phyloP scores from a whole-genome alignment of 176 grass and related monocot species.

The Secale cereale region DNA sequence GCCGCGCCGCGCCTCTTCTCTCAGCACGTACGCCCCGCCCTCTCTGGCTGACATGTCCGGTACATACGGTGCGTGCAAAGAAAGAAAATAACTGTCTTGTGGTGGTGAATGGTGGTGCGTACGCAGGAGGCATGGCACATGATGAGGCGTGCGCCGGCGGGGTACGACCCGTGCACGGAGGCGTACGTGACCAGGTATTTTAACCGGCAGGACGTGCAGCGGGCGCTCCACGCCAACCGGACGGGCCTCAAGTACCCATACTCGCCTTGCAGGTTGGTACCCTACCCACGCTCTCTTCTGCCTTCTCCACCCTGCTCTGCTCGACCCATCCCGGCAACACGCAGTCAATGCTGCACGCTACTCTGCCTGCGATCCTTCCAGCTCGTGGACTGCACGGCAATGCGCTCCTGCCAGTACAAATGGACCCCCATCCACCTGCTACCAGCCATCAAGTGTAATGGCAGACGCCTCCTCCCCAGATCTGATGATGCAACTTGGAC shows the following conservation, averaged over 20 bases:
- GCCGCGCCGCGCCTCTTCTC: conserved; percentile 71
- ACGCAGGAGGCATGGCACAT: conserved; percentile 64
- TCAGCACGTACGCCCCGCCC: conserved; percentile 37
- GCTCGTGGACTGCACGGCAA: neutral
- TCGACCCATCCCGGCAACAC: too few species aligned
- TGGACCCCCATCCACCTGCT: neutral
- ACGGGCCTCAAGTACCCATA: conserved; percentile 64
- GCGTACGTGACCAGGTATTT: conserved; percentile 72
- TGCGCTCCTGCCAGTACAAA: neutral
- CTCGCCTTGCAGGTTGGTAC: conserved; percentile 71
- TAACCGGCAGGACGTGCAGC: conserved; percentile 80
- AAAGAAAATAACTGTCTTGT: neutral
- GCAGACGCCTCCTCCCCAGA: neutral
- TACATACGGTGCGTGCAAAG: neutral
- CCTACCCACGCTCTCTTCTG: neutral
- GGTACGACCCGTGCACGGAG: conserved; percentile 97
- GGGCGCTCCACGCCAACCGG: conserved; percentile 74
- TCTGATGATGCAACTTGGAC: neutral
- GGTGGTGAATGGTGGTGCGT: neutral
- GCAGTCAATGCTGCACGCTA: neutral
- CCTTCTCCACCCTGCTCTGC: neutral
- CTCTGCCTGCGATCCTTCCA: conserved; percentile 14
- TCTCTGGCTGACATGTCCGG: neutral
- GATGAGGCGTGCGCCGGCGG: conserved; percentile 53
- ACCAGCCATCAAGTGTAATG: neutral